phyloP scores from a whole-genome alignment of 2,329 filamentous ascomycete species.

The Aspergillus cejpii region DNA sequence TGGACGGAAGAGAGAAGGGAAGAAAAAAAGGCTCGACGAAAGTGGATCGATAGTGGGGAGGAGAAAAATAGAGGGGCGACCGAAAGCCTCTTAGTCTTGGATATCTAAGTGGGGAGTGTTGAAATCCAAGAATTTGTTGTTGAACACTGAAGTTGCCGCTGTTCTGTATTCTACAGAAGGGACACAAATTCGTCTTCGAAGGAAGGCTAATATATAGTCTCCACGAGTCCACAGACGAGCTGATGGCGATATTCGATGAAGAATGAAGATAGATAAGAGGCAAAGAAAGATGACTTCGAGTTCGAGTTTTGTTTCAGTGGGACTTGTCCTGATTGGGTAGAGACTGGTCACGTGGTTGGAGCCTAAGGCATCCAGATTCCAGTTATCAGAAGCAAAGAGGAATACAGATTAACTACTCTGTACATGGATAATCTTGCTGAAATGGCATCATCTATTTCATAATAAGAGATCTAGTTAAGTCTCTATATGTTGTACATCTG shows the following conservation, averaged over 20 bases:
- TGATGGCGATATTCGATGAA: neutral
- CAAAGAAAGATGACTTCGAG: constrained; percentile 6
- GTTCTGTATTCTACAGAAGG: no score
- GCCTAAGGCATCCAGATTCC: constrained; percentile 7
- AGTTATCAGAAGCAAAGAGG: constrained; percentile 5
- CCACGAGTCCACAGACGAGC: neutral
- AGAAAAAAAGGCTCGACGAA: constrained; percentile 28
- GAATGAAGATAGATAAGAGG: constrained; percentile 4
- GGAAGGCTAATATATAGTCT: constrained; percentile 3
- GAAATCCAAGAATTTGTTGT: neutral
- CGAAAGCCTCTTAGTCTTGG: constrained; percentile 20
- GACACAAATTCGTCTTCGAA: no score
- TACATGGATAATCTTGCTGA: no score
- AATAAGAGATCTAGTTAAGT: neutral
- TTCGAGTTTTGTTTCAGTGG: constrained; percentile 16
- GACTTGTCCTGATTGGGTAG: constrained; percentile 17
- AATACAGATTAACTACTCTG: no score
- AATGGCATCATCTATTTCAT: neutral
- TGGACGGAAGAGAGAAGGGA: constrained; percentile 12
- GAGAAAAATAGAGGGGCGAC: constrained; percentile 26
- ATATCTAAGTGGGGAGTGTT: constrained; percentile 15
- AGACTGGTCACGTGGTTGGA: constrained; percentile 14
- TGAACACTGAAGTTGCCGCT: no score
- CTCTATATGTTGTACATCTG: neutral
- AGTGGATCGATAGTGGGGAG: constrained; percentile 32